A percentile compares a stretch with the other conserved stretches of the same genome.
phyloP scores from a whole-genome alignment of 2,329 filamentous ascomycete genomes.

The Rutstroemia sydowiana region DNA sequence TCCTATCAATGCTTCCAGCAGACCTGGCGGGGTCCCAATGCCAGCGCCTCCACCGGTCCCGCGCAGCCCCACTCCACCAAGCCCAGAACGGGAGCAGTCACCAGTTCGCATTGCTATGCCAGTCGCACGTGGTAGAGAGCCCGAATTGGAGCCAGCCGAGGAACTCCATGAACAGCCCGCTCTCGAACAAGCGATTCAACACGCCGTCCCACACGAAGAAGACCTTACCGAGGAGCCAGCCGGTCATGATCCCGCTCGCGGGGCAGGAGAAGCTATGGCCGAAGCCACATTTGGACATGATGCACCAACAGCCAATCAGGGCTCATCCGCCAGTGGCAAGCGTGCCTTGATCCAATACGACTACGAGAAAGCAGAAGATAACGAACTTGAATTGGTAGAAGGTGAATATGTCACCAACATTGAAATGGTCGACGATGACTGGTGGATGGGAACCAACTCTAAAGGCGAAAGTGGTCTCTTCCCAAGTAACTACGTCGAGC shows the following conservation, averaged over 20 bases:
- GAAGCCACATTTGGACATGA: conserved; percentile 37
- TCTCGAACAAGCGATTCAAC: conserved; percentile 54
- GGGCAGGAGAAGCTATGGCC: conserved; percentile 49
- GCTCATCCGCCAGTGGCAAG: conserved; percentile 49
- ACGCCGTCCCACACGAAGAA: conserved; percentile 55
- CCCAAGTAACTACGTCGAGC: conserved; percentile 93
- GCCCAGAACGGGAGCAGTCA: conserved; percentile 52
- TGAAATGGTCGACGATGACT: conserved; percentile 95
- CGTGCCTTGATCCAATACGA: conserved; percentile 83
- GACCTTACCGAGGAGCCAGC: conserved; percentile 59
- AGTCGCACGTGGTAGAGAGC: conserved; percentile 55
- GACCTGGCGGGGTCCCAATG: conserved; percentile 69
- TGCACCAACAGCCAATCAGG: conserved; percentile 34
- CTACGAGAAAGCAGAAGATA: conserved; percentile 96
- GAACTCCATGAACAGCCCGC: conserved; percentile 44
- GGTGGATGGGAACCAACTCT: conserved; percentile 94
- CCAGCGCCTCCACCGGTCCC: conserved; percentile 38
- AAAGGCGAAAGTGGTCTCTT: conserved; percentile 83
- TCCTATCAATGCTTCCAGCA: conserved; percentile 36
- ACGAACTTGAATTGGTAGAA: conserved; percentile 86
- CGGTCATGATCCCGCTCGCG: conserved; percentile 51
- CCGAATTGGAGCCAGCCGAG: conserved; percentile 45
- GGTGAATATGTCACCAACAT: conserved; percentile 86
- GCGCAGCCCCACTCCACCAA: conserved; percentile 35
- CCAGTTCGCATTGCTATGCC: conserved; percentile 84